These are phyloP conservation scores for Rhododendron ovatum DNA, from an alignment of 148 eudicot genomes.

Conservation along the genomic window DNA sequence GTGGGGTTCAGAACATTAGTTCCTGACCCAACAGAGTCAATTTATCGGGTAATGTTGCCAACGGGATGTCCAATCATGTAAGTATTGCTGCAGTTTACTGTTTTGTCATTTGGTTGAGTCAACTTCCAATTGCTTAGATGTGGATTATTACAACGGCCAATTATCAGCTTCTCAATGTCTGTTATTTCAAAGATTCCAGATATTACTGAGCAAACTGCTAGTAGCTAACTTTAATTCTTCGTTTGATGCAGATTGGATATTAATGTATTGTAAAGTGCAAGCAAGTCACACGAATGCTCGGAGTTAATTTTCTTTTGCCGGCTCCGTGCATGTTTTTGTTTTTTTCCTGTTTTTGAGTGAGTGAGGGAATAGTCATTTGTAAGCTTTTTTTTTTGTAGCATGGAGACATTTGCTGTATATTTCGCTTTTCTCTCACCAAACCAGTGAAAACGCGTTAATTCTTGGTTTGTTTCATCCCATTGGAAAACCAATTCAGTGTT, in stretches of 20 bases:
- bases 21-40: not conserved
- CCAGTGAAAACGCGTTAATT: not conserved
- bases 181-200: not conserved
- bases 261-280: not conserved
- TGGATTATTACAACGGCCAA: not conserved
- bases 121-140: not conserved
- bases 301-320: not conserved
- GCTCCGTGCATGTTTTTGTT: not conserved
- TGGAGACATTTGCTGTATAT: not conserved
- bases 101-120: not conserved
- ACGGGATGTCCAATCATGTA: not conserved
- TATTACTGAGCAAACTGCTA: not conserved
- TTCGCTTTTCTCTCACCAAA: not conserved
- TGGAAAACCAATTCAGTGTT: not conserved
- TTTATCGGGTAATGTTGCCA: not conserved
- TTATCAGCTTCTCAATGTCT: not conserved
- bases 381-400: not conserved
- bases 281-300: not conserved
- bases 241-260: not conserved
- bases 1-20: not conserved
- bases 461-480: not conserved
- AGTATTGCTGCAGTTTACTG: too few species aligned
- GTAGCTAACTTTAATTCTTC: not conserved
- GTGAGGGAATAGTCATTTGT: not conserved
- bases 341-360: not conserved